These are phyloP conservation scores for Globisporangium acanthophoron DNA, from an alignment of 352 stramenopile genomes.

Conservation along the genomic window DNA sequence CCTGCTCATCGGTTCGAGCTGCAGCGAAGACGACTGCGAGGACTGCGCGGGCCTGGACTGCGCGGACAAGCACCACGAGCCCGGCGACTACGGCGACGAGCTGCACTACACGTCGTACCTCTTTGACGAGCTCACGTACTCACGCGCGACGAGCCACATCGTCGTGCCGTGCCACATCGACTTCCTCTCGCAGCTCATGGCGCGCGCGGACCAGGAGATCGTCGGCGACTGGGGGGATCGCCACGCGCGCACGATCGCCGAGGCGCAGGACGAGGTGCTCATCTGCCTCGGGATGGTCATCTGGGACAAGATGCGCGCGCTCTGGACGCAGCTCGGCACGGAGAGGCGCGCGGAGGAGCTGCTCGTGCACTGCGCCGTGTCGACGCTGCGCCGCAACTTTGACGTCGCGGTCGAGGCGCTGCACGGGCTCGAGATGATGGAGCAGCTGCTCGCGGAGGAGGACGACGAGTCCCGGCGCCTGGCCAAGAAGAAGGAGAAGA, in stretches of 20 bases:
- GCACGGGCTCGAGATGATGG: conserved; percentile 86
- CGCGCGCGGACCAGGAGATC: conserved; percentile 76
- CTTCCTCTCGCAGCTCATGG: conserved; percentile 83
- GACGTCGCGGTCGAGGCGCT: conserved; percentile 78
- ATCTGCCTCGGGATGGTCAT: conserved; percentile 86
- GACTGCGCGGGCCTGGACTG: conserved; percentile 79
- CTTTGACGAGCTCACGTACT: conserved; percentile 84
- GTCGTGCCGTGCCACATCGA: conserved; percentile 82
- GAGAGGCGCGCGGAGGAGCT: conserved; percentile 79
- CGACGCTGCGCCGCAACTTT: conserved; percentile 76
- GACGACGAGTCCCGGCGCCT: conserved; percentile 72
- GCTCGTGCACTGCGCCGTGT: conserved; percentile 71
- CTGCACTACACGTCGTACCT: conserved; percentile 84
- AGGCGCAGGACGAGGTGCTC: conserved; percentile 83
- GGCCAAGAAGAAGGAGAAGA: conserved; percentile 85
- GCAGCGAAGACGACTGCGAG: conserved; percentile 83
- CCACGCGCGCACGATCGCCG: conserved; percentile 77
- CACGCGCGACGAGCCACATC: conserved; percentile 73
- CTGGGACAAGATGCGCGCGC: conserved; percentile 83
- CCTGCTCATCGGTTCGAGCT: conserved; percentile 77
- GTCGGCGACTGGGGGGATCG: conserved; percentile 79
- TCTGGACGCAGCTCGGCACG: conserved; percentile 73
- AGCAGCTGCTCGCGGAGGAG: conserved; percentile 78
- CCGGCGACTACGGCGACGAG: conserved; percentile 68
- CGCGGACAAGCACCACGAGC: conserved; percentile 68